Evolutionary conservation across 805 yeast genomes (phyloP).

Genomic region (Priceomyces melissophilus): DNA sequence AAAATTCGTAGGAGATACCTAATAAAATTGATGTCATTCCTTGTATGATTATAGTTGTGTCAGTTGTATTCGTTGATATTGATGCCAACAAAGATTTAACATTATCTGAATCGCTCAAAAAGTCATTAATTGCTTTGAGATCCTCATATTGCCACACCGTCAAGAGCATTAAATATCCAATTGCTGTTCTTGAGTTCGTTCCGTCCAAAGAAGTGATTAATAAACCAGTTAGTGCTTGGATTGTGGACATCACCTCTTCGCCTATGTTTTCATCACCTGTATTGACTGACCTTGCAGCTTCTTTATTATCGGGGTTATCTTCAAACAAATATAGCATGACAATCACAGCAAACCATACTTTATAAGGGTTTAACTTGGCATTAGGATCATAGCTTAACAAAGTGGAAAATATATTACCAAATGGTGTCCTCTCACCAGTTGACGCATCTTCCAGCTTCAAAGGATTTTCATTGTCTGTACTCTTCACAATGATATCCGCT

Average conservation of each 20-base stretch:
- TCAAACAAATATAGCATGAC: constrained; percentile 61
- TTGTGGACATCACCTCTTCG: constrained; percentile 65
- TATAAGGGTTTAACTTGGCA: constrained; percentile 74
- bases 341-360: constrained; percentile 77
- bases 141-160: constrained; percentile 79
- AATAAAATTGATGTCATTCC: constrained; percentile 70
- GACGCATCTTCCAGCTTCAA: neutral
- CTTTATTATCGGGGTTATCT: constrained; percentile 48
- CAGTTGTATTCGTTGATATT: constrained; percentile 47
- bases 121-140: constrained; percentile 67
- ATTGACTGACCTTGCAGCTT: constrained; percentile 44
- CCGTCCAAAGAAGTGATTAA: constrained; percentile 60
- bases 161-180: constrained; percentile 74
- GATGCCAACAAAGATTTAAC: constrained; percentile 66
- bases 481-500: no score
- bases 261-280: constrained; percentile 58
- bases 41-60: constrained; percentile 53
- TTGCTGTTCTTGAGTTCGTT: constrained; percentile 68
- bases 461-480: neutral
- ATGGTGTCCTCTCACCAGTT: constrained; percentile 22
- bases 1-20: constrained; percentile 79
- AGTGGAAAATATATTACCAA: constrained; percentile 64
- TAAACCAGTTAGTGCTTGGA: constrained; percentile 77
- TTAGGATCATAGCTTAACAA: constrained; percentile 70
- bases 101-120: constrained; percentile 64